Evolutionary conservation across 768 basidiomycete genomes (phyloP).

Genomic region (Leccinum broughii): DNA sequence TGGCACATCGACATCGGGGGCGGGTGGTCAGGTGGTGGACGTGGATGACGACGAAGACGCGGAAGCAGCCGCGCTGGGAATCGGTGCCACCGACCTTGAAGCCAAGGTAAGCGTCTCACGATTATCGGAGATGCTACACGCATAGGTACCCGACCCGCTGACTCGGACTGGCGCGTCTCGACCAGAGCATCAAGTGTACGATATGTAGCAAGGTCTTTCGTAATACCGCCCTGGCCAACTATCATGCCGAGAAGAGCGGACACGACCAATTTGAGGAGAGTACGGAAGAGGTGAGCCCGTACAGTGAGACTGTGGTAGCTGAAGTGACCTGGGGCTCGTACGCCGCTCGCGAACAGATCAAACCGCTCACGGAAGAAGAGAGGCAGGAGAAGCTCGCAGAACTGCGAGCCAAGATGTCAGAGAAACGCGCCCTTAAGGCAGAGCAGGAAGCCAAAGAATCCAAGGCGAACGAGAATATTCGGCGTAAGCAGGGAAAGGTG

Average conservation of each 20-base stretch:
- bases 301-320: not conserved
- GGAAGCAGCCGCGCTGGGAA: slow-evolving; percentile 60
- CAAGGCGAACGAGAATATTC: slow-evolving; percentile 72
- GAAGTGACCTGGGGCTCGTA: not conserved
- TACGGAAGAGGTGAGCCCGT: slow-evolving; percentile 76
- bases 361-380: slow-evolving; percentile 94
- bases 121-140: slow-evolving; percentile 3
- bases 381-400: slow-evolving; percentile 80
- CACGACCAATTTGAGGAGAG: slow-evolving; percentile 97
- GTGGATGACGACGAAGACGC: slow-evolving; percentile 66
- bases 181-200: slow-evolving; percentile 79
- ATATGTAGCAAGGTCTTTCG: slow-evolving; percentile 84
- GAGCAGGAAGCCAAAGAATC: slow-evolving; percentile 72
- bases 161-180: not conserved
- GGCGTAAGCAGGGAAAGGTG: slow-evolving; percentile 85
- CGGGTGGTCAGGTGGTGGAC: slow-evolving; percentile 40
- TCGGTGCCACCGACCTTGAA: slow-evolving; percentile 46
- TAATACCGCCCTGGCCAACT: slow-evolving; percentile 86
- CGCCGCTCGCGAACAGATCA: slow-evolving; percentile 54
- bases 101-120: slow-evolving; percentile 52
- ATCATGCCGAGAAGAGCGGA: slow-evolving; percentile 92
- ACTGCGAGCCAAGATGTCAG: slow-evolving; percentile 73
- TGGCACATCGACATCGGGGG: not conserved
- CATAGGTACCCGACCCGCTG: not conserved
- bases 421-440: slow-evolving; percentile 74